Evolutionary conservation across 2,329 filamentous ascomycete species (phyloP), one percentile per base, ranked within the genome.

Genomic region (Xylariaceae sp.): DNA sequence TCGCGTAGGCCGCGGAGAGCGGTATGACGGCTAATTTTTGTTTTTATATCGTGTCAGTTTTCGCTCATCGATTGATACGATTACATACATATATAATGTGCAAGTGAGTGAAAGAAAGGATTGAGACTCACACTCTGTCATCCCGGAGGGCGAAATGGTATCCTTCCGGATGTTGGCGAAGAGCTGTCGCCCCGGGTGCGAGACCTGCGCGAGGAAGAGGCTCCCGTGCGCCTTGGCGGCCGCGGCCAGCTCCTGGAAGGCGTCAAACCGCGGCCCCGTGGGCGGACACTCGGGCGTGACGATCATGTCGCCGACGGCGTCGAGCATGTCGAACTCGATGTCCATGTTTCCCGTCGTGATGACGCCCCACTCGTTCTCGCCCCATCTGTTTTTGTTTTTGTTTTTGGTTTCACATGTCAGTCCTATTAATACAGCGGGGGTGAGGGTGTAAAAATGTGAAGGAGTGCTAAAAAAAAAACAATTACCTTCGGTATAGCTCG

Each of bases 301-400:
- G 52, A 84, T 77, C 1, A 64, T 62, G 55, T 81, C 78, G 7
- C 77, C 76, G 2, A 68, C 51, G 4, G 65, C 67, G 47, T 79
- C 75, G 2, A 81, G 59, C 36, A 77, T 69, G 34, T 78, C 74
- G 46, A 71, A 75, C 33, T 80, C 74, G 31, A 83, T 68, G 70
- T 81, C 78, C 43, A 81, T 64, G 57, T 84, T 84, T 30, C 80
- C 79, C 0, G 76, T 78, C 2, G 81, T 56, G 41, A 81, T 74
- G 17, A 76, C 50, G 9, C 78, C 77, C 32, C 68, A 66, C 9
- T 60, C 66, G 16, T 73, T 74, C 48, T 78, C 70, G 2, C 79
- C 79, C 77, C 78, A 84, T 53, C 69, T 50, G 16, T 13, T 24
- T 24, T 24, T 24, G 6, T 24, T n/a, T n/a, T n/a, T n/a, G n/a